phyloP scores from a whole-genome alignment of 805 yeast genomes.

The Metschnikowia continentalis region DNA sequence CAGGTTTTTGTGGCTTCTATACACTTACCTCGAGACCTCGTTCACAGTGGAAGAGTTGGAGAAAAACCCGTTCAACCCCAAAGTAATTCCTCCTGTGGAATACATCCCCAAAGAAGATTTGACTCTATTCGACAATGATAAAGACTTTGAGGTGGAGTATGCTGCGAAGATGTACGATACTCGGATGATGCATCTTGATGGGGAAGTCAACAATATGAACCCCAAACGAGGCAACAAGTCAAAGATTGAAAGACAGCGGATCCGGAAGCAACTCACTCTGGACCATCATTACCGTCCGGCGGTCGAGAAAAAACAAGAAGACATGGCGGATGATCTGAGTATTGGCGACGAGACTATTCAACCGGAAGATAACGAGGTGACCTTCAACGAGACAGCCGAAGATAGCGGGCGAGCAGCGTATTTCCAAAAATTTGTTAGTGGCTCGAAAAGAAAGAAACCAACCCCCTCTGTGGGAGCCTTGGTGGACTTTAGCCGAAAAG shows the following conservation, averaged over 20 bases:
- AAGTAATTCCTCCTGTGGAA: constrained; percentile 34
- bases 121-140: constrained; percentile 41
- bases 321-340: constrained; percentile 10
- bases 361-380: constrained; percentile 18
- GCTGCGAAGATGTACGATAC: constrained; percentile 46
- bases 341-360: constrained; percentile 4
- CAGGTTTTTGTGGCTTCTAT: constrained; percentile 79
- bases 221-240: constrained; percentile 32
- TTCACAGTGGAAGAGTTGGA: constrained; percentile 48
- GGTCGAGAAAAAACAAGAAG: constrained; percentile 4
- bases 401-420: constrained; percentile 1
- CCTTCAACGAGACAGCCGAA: constrained; percentile 9
- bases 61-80: constrained; percentile 55
- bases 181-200: constrained; percentile 38
- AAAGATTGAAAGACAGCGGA: constrained; percentile 21
- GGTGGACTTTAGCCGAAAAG: constrained; percentile 10
- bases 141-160: constrained; percentile 45
- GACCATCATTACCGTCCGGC: constrained; percentile 2
- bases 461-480: constrained; percentile 15
- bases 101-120: constrained; percentile 24
- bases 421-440: constrained; percentile 3
- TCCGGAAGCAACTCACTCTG: constrained; percentile 5
- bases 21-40: constrained; percentile 73
- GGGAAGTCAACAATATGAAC: constrained; percentile 33
- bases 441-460: constrained; percentile 15